Base-by-base conservation (phyloP, 345 rosid species). In the Eucalyptus shirleyi region DNA sequence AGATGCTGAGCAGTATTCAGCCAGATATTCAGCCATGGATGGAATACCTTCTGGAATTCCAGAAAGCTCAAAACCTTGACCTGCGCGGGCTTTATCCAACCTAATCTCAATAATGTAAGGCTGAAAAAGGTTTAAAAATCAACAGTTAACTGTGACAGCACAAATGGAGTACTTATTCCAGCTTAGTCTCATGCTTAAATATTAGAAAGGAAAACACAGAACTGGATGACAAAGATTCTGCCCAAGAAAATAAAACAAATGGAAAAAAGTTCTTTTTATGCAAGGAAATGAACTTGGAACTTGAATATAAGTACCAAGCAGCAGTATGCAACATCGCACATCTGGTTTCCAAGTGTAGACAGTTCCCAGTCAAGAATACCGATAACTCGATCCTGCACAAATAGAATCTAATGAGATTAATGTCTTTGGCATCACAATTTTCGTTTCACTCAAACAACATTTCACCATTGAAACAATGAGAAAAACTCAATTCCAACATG, bases 321-420 rank as follows among this genome's bases (percentile, higher is more conserved):
- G 91, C 91, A 92, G 93, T 94, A 94, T 56, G 99, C 98, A 55
- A 98, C 97, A 93, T 98, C 99, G 67, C 95, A 94, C 99, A 98
- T 97, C 94, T 97, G 98, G 92, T 96, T 98, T 89, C 99, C 99
- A 92, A 98, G 95, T 26, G 99, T 97, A 59, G 99, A 98, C 90
- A 98, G 91, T 91, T 98, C 99, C 99, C 99, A 98, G 93, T 98
- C 99, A 87, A 98, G 96, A 82, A 96, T 94, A 55, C 99, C 98
- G 92, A 98, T 95, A 87, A 97, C 97, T 86, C 94, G 95, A 89
- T 98, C 99, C 99, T 98, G 97, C 93, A 93, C 28, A 87, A 90
- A 47, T 51, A 53, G 81, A 40, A 77, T 77, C 83, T 37, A 24
- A 72, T 19, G 42, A 72, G 45, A 37, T 72, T 72, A 37, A 37